Conservation (phyloP, 371 early-diverging fungal species). For the Rhizopus stolonifer region DNA sequence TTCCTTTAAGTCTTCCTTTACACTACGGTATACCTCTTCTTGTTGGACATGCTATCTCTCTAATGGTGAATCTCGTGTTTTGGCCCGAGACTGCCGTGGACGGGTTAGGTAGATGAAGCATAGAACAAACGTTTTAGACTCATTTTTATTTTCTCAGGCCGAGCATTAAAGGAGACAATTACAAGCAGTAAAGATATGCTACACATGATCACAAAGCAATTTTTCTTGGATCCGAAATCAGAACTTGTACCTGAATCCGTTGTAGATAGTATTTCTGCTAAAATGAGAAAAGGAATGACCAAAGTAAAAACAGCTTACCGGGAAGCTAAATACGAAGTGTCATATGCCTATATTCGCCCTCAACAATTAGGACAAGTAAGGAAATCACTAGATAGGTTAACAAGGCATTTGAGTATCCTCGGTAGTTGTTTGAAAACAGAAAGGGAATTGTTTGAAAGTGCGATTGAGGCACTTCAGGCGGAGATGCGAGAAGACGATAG, state of each 20-base stretch:
- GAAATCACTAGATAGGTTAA: constrained; percentile 38
- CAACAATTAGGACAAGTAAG: constrained; percentile 36
- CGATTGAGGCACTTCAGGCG: constrained; percentile 26
- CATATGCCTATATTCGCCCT: constrained; percentile 42
- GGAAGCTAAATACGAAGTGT: constrained; percentile 52
- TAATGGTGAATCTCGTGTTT: constrained; percentile 39
- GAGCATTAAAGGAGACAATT: constrained; percentile 43
- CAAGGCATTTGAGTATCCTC: constrained; percentile 43
- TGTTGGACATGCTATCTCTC: constrained; percentile 27
- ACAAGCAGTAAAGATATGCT: constrained; percentile 44
- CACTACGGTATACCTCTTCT: constrained; percentile 31
- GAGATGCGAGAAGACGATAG: constrained; percentile 21
- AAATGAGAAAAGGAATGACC: constrained; percentile 42
- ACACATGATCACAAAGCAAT: constrained; percentile 44
- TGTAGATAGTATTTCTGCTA: constrained; percentile 30
- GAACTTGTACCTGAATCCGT: constrained; percentile 32
- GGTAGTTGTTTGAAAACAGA: constrained; percentile 48
- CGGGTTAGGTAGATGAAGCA: constrained; percentile 31
- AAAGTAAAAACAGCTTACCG: constrained; percentile 48
- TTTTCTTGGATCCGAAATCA: constrained; percentile 42
- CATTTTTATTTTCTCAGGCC: constrained; percentile 21
- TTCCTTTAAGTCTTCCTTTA: constrained; percentile 24
- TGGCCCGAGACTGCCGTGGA: constrained; percentile 57
- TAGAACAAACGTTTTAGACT: neutral
- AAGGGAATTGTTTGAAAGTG: constrained; percentile 45